Evolutionary conservation across 2,329 filamentous ascomycete species (phyloP), one percentile per base, ranked within the genome.

Genomic region (Diaporthe australafricana): DNA sequence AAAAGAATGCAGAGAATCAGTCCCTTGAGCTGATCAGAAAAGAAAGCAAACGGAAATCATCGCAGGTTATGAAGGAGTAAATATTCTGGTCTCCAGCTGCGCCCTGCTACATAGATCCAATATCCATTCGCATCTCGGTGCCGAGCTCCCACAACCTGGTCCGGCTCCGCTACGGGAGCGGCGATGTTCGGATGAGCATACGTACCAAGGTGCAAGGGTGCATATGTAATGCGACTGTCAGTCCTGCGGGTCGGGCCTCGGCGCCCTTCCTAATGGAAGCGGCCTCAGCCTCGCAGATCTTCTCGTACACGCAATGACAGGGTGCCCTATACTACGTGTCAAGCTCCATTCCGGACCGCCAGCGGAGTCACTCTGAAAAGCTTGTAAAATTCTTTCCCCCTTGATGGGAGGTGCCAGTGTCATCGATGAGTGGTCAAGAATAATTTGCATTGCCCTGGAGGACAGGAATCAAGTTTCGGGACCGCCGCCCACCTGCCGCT

Each of bases 401-500:
- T 57, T 57, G 17, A 27, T 38, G 6, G 53, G 32, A 12, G n/a
- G n/a, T 38, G 32, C 16, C 32, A 57, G 25, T 32, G n/a, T 8
- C 55, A n/a, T 56, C 30, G 22, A 27, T 27, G 14, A 8, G 22
- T 11, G 5, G 8, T 25, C 55, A 60, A 16, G 35, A 11, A 14
- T 38, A 35, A 5, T 38, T n/a, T 25, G 38, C 35, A 38, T 11
- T 40, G 32, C n/a, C n/a, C 12, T 17, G 16, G n/a, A 9, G 16
- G n/a, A 16, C 38, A 7, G 35, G 20, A 38, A 12, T 16, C 52
- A 12, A 22, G n/a, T 42, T 14, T 40, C 55, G 55, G 55, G n/a
- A 60, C 8, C 4, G 35, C 35, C 55, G 55, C 55, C 55, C 55
- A 60, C 55, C 35, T 60, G 7, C 55, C 55, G 55, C 55, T 60